A percentile compares a stretch with the other conserved stretches of the same genome.
phyloP scores from a whole-genome alignment of 2,329 filamentous ascomycete genomes.

The Mycosphaerella sp. region DNA sequence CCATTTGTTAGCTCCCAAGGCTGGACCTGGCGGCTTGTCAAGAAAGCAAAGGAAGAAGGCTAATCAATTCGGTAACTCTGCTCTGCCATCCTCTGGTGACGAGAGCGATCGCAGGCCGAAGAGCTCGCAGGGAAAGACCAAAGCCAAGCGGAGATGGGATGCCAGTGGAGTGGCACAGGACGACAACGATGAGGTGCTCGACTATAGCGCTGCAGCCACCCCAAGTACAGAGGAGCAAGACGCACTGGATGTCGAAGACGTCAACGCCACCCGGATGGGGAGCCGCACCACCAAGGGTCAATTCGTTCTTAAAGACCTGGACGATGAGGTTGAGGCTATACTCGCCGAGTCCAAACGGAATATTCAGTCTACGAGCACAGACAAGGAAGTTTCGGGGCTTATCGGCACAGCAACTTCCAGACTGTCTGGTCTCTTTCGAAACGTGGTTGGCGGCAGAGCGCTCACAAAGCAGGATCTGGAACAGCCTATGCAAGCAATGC shows the following conservation, averaged over 20 bases:
- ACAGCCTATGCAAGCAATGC: constrained; percentile 92
- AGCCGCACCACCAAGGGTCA: constrained; percentile 79
- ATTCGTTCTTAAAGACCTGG: constrained; percentile 88
- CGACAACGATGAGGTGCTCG: constrained; percentile 67
- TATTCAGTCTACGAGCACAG: constrained; percentile 41
- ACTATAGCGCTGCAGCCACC: constrained; percentile 70
- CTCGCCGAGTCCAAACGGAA: constrained; percentile 70
- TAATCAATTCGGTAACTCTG: constrained; percentile 44
- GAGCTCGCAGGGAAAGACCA: constrained; percentile 53
- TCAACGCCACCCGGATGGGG: constrained; percentile 78
- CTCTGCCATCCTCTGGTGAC: constrained; percentile 73
- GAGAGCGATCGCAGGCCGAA: constrained; percentile 55
- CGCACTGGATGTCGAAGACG: constrained; percentile 57
- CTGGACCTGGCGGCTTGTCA: constrained; percentile 72
- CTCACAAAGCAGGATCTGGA: constrained; percentile 83
- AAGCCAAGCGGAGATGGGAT: constrained; percentile 90
- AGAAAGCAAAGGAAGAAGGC: constrained; percentile 70
- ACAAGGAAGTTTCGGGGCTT: constrained; percentile 59
- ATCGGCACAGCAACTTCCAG: constrained; percentile 74
- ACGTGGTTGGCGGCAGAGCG: constrained; percentile 90
- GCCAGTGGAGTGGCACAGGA: constrained; percentile 80
- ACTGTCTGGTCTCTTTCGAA: constrained; percentile 83
- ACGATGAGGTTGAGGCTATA: constrained; percentile 88
- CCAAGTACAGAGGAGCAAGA: constrained; percentile 48
- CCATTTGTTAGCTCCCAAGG: constrained; percentile 66